Percentiles rank a stretch among this genome's conserved stretches.
Evolutionary conservation across 2,329 filamentous ascomycete species (phyloP).

Genomic region (Lizonia empirigonia): DNA sequence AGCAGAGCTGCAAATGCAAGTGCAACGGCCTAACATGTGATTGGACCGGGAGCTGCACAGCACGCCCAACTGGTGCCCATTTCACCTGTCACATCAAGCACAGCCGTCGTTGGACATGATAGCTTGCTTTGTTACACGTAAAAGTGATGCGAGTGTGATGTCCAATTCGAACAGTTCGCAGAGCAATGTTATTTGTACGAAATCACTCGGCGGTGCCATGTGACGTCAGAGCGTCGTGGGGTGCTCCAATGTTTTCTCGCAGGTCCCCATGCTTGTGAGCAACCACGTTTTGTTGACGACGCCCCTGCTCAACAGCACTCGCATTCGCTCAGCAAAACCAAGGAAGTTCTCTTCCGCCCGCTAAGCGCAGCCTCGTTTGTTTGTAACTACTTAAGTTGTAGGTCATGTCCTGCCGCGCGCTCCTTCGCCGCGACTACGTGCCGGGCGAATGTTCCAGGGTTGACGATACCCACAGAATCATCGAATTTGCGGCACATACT

Average conservation of each 20-base stretch:
- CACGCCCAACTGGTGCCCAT: neutral
- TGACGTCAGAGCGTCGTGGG: conserved; percentile 19
- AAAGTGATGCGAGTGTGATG: conserved; percentile 3
- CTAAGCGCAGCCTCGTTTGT: conserved; percentile 13
- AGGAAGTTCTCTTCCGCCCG: conserved; percentile 17
- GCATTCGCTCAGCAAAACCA: conserved; percentile 21
- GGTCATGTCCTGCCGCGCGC: conserved; percentile 10
- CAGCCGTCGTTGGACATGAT: neutral
- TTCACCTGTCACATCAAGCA: conserved; percentile 3
- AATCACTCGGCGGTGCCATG: neutral
- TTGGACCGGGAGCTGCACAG: neutral
- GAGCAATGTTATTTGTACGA: neutral
- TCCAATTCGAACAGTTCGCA: neutral
- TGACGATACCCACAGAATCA: conserved; percentile 15
- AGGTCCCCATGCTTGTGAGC: conserved; percentile 12
- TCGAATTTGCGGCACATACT: conserved; percentile 7
- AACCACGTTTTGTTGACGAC: conserved; percentile 17
- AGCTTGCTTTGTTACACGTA: conserved; percentile 3
- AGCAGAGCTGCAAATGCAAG: neutral
- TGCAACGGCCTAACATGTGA: conserved; percentile 7
- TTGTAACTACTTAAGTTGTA: conserved; percentile 14
- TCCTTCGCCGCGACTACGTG: conserved; percentile 5
- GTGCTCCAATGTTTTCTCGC: conserved; percentile 19
- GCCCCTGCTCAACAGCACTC: conserved; percentile 11
- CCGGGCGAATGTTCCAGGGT: neutral